Base-by-base conservation (phyloP, 169 alveolate species). In the Nephromyces sp. region DNA sequence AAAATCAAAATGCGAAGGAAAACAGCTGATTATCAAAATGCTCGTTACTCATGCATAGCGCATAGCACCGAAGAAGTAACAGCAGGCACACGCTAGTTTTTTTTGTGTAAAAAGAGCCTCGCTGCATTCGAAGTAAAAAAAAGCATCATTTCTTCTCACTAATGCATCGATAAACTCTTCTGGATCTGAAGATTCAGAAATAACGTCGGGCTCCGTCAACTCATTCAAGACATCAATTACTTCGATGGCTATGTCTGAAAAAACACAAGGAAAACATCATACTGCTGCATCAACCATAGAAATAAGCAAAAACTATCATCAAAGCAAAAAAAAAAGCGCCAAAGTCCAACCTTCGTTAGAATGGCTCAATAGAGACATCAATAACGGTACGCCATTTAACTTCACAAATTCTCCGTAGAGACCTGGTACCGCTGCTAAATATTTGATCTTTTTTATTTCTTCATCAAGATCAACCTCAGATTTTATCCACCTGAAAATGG, bases 401-500 rank as follows among this genome's bases (percentile, higher is more conserved):
- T 68, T 64, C 29, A 77, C 77, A 21, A 82, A 82, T 25, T 4
- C 70, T 21, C 2, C 32, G 29, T 62, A 82, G 0, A 84, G 70
- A 32, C 64, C 76, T 1, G 90, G 90, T 21, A 33, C 32, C 4
- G 90, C 73, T 0, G 90, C 70, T 32, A 85, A 31, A 34, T 75
- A 84, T 21, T 67, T 30, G 71, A 84, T 77, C 32, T 68, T 34
- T n/a, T 76, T 33, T 8, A 85, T 78, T 70, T 85, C 89, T 27
- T 85, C 90, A 21, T 85, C 90, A 65, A 85, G 64, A 51, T 85
- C 90, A 3, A 85, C 90, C 32, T 85, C 90, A 21, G 88, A 79
- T 72, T 83, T 85, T 15, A 85, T 63, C 79, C 79, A 72, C 15
- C 79, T 73, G 57, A 27, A 0, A 34, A 2, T 8, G 29, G 1